A percentile compares a stretch with the other conserved stretches of the same genome.
These are phyloP conservation scores for Nicotiana knightiana DNA, from an alignment of 257 asterid genomes.

Conservation along the genomic window DNA sequence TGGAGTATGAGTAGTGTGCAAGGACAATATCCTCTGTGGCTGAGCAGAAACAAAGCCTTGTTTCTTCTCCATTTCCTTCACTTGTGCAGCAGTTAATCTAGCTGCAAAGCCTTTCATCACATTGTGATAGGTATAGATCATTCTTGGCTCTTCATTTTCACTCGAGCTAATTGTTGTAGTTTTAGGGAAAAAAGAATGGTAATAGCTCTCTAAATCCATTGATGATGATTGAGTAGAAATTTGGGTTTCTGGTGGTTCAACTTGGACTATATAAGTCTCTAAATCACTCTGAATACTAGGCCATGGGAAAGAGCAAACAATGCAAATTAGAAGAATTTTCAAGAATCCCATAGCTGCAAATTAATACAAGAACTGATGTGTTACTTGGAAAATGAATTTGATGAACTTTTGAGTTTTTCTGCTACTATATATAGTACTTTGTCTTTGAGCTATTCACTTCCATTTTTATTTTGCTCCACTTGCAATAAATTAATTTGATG, in stretches of 20 bases:
- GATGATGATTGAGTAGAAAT: not conserved
- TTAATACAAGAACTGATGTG: not conserved
- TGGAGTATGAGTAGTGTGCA: constrained; percentile 46
- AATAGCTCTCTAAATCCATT: constrained; percentile 29
- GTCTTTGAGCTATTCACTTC: not conserved
- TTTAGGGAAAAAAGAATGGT: constrained; percentile 29
- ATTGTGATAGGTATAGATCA: constrained; percentile 28
- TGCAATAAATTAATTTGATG: not conserved
- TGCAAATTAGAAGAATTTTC: not conserved
- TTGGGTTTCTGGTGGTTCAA: constrained; percentile 16
- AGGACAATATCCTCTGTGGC: constrained; percentile 19
- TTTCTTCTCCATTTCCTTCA: constrained; percentile 26
- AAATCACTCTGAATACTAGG: not conserved
- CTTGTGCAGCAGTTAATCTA: constrained; percentile 28
- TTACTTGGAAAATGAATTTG: not conserved
- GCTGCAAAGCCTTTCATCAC: constrained; percentile 51
- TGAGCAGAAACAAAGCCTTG: constrained; percentile 28
- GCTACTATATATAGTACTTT: not conserved
- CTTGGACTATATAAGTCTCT: constrained; percentile 37
- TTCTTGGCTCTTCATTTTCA: constrained; percentile 6
- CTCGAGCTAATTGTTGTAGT: not conserved
- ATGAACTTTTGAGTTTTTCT: not conserved
- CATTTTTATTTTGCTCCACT: not conserved
- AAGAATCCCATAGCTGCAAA: not conserved
- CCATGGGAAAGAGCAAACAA: not conserved